A percentile compares a stretch with the other conserved stretches of the same genome.
Conservation (phyloP, 495 filamentous ascomycete genomes). For the Hypoxylon cercidicola region DNA sequence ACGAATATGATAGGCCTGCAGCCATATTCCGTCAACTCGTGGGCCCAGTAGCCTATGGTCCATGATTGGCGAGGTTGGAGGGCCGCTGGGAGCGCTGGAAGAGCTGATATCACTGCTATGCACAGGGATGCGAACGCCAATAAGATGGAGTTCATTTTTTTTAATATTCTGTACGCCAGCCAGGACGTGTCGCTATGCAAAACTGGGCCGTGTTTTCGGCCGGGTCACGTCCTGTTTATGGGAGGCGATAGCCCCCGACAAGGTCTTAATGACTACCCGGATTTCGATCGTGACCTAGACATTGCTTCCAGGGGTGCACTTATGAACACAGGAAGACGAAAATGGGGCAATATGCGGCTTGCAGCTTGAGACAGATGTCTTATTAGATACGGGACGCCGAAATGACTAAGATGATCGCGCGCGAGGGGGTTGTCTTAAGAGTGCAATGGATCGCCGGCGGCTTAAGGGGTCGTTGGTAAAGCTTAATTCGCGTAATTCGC, state of each 20-base stretch:
- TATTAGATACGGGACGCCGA: constrained; percentile 7
- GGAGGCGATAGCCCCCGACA: constrained; percentile 14
- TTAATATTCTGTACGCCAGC: constrained; percentile 3
- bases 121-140: constrained; percentile 21
- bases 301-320: constrained; percentile 12
- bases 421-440: constrained; percentile 28
- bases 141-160: constrained; percentile 22
- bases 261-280: constrained; percentile 15
- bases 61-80: constrained; percentile 39
- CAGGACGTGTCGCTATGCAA: constrained; percentile 3
- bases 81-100: constrained; percentile 30
- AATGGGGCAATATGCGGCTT: constrained; percentile 21
- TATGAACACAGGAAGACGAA: not conserved
- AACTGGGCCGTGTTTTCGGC: not conserved
- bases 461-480: constrained; percentile 27
- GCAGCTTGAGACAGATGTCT: constrained; percentile 18
- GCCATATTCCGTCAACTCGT: constrained; percentile 53
- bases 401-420: constrained; percentile 29
- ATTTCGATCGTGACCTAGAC: constrained; percentile 8
- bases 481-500: constrained; percentile 24
- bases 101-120: constrained; percentile 25
- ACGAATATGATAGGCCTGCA: constrained; percentile 58
- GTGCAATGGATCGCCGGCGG: constrained; percentile 31
- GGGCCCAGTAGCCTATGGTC: constrained; percentile 44
- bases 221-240: constrained; percentile 2